Evolutionary conservation across 306 rosid genomes (phyloP), one percentile per base, ranked within the genome.

Genomic region (Vigna mungo): DNA sequence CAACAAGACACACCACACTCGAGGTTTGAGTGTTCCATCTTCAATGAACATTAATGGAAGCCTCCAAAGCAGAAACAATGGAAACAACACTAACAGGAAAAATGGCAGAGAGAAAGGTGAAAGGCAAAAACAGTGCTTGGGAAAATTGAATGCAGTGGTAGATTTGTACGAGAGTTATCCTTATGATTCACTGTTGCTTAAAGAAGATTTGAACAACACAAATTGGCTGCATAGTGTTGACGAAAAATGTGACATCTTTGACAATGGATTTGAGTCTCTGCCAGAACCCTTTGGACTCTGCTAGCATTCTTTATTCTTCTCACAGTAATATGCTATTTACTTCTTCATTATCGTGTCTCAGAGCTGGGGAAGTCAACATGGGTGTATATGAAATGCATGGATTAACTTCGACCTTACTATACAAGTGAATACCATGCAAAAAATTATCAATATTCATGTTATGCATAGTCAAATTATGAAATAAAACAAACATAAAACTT

Each of bases 241-340:
- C 71, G 91, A 85, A 71, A 84, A 77, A 84, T 77, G 84, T 41
- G 97, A 90, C 67, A 74, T 92, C 78, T 92, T 92, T 72, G 97
- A 87, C 56, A 76, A 76, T 43, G 90, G 97, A 69, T 90, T 92
- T 77, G 97, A 89, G 81, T 27, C 86, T 46, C 86, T 92, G 82
- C 96, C 92, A 4, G 97, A 92, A 74, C 96, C 97, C 47, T 92
- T 89, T 64, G 89, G 87, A 46, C 89, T 87, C 84, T 81, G 79
- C 13, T 90, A 87, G 85, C 89, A 73, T 65, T 37, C 48, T 80
- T 80, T 81, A 85, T 66, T 65, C 75, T 71, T 78, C 55, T 69
- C 62, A 47, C 48, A 55, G 20, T 3, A 61, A 30, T 61, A n/a
- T 71, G 71, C 6, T 41, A 62, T 64, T 64, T 17, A 36, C n/a